These are phyloP conservation scores for Periconia sp. DNA, from an alignment of 2,329 filamentous ascomycete species.

Conservation along the genomic window DNA sequence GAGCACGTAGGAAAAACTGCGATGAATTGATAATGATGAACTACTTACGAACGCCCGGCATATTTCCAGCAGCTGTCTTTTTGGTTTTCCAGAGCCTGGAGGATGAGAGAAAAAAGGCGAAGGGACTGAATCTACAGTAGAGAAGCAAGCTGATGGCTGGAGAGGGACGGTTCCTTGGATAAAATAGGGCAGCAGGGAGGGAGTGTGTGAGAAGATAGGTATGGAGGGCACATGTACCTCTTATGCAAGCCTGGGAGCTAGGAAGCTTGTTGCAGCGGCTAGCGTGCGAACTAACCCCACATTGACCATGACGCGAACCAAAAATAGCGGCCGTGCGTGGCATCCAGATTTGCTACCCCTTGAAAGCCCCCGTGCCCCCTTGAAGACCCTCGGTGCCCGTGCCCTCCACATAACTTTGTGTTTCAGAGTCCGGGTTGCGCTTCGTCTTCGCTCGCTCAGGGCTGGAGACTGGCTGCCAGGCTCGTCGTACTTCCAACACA, in stretches of 20 bases:
- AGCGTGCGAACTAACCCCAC: not conserved
- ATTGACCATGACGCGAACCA: not conserved
- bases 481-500: too few species aligned
- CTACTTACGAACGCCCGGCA: constrained; percentile 46
- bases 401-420: not conserved
- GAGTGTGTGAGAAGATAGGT: not conserved
- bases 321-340: not conserved
- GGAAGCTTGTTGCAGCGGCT: not conserved
- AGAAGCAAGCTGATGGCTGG: not conserved
- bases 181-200: not conserved
- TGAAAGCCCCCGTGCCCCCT: too few species aligned
- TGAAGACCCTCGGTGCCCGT: too few species aligned
- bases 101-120: not conserved
- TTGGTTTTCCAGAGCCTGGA: not conserved
- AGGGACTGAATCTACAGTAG: not conserved
- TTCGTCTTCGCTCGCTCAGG: not conserved
- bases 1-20: too few species aligned
- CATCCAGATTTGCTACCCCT: not conserved
- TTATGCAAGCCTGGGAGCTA: not conserved
- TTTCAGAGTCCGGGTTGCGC: not conserved
- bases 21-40: too few species aligned
- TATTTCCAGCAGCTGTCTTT: constrained; percentile 14
- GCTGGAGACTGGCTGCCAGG: too few species aligned
- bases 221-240: not conserved
- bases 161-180: not conserved